Conservation (phyloP, 192 early-diverging fungal genomes). For the Gamsiella multidivaricata region DNA sequence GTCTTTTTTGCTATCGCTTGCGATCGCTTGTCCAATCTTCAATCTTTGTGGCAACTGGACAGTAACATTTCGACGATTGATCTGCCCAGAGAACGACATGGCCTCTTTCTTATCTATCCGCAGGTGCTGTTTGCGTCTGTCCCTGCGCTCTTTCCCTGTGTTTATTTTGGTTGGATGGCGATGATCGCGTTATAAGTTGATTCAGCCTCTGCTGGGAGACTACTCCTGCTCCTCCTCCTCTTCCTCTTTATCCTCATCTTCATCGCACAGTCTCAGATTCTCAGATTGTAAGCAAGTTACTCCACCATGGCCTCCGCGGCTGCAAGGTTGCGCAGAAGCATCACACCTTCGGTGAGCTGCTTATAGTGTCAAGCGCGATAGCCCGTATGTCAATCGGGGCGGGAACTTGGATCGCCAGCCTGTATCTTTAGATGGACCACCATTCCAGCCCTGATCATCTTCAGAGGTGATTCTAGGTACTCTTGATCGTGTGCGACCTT, state of each 20-base stretch:
- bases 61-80: too few relatives aligned
- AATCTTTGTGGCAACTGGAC: too few relatives aligned
- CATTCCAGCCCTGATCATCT: slow-evolving; percentile 37
- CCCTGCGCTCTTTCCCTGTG: too few relatives aligned
- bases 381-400: slow-evolving; percentile 41
- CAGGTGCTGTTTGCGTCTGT: too few relatives aligned
- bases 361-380: slow-evolving; percentile 48
- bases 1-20: too few relatives aligned
- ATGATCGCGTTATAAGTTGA: too few relatives aligned
- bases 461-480: background rate
- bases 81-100: too few relatives aligned
- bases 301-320: slow-evolving; percentile 48
- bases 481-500: too few relatives aligned
- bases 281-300: slow-evolving; percentile 41
- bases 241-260: background rate
- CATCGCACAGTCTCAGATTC: slow-evolving; percentile 33
- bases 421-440: slow-evolving; percentile 32
- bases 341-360: slow-evolving; percentile 47
- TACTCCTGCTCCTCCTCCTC: background rate
- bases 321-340: slow-evolving; percentile 27
- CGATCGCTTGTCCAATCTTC: too few relatives aligned
- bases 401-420: background rate
- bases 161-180: too few relatives aligned
- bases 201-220: too few relatives aligned
- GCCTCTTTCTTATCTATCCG: too few relatives aligned